These are phyloP conservation scores for Conticribra guillardii DNA, from an alignment of 108 stramenopile species.

Conservation along the genomic window DNA sequence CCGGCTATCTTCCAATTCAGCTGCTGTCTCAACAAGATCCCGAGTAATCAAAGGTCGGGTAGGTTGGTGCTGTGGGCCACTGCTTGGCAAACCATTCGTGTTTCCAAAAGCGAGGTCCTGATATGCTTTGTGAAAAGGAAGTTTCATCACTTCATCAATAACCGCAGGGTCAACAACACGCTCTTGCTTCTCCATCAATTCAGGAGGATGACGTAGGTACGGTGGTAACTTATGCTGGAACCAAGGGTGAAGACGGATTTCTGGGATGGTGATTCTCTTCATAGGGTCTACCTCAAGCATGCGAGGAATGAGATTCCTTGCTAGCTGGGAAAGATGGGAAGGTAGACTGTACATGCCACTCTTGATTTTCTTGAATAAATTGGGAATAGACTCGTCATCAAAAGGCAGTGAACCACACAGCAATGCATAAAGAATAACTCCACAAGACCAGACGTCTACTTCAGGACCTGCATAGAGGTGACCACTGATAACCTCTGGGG, in stretches of 20 bases:
- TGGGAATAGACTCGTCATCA: constrained; percentile 99
- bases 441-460: constrained; percentile 99
- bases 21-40: constrained; percentile 85
- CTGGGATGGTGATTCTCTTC: constrained; percentile 98
- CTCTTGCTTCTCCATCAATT: constrained; percentile 96
- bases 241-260: constrained; percentile 98
- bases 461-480: constrained; percentile 98
- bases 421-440: constrained; percentile 99
- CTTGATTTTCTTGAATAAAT: constrained; percentile 99
- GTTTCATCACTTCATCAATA: constrained; percentile 90
- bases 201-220: constrained; percentile 94
- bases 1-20: constrained; percentile 81
- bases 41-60: constrained; percentile 65
- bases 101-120: constrained; percentile 53
- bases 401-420: constrained; percentile 98
- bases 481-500: constrained; percentile 98
- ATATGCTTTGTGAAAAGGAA: constrained; percentile 88
- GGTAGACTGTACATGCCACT: constrained; percentile 98
- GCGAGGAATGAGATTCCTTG: constrained; percentile 95
- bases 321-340: constrained; percentile 92
- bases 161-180: constrained; percentile 87
- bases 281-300: constrained; percentile 99
- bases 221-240: constrained; percentile 97
- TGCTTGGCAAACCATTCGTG: constrained; percentile 37
- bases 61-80: constrained; percentile 54